Evolutionary conservation across 1,284 basidiomycete genomes (phyloP).

Genomic region (Ganoderma sinense): DNA sequence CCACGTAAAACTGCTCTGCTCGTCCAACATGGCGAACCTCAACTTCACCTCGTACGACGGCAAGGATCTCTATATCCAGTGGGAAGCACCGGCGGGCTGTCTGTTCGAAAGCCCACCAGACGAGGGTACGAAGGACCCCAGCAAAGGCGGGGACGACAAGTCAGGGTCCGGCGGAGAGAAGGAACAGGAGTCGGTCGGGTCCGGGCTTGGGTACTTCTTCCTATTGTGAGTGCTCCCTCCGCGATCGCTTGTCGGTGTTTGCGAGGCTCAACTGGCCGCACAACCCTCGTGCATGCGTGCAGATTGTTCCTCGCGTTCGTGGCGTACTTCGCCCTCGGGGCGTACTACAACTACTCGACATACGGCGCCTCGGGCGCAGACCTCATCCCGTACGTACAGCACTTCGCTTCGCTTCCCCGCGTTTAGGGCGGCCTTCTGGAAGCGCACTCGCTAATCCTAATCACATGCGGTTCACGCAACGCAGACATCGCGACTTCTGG

Average conservation of each 20-base stretch:
- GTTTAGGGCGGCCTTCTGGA: no score
- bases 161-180: constrained; percentile 40
- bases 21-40: constrained; percentile 51
- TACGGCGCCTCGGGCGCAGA: constrained; percentile 84
- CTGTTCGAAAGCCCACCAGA: constrained; percentile 45
- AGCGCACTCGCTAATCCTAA: background rate
- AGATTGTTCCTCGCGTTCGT: constrained; percentile 73
- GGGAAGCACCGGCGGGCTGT: constrained; percentile 65
- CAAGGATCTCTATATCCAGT: constrained; percentile 60
- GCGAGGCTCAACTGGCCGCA: background rate
- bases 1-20: constrained; percentile 67
- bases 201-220: constrained; percentile 86
- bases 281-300: background rate
- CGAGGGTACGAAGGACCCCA: constrained; percentile 32
- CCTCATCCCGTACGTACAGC: constrained; percentile 73
- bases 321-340: constrained; percentile 77
- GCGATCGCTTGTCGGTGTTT: background rate
- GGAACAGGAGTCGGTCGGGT: constrained; percentile 57
- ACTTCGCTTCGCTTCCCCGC: no score
- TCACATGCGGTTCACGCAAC: background rate
- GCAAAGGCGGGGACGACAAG: constrained; percentile 43
- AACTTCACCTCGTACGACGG: constrained; percentile 69
- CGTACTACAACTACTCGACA: constrained; percentile 85
- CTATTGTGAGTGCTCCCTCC: constrained; percentile 62
- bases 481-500: constrained; percentile 88